Conservation (phyloP, 1,284 basidiomycete species). For the Mycena sp. region DNA sequence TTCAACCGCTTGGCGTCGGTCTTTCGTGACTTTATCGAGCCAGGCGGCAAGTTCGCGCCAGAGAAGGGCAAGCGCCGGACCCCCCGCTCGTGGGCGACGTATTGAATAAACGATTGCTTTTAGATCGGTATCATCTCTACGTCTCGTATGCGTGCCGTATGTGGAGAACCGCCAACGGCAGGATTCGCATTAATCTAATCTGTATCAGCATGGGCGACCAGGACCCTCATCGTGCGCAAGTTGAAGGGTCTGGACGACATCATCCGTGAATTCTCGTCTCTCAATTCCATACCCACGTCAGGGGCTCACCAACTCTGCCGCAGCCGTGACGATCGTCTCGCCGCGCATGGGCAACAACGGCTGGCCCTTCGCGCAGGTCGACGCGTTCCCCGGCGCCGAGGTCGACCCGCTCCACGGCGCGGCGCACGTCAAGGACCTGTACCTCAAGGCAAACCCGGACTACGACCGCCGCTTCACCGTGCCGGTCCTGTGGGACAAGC, state of each 20-base stretch:
- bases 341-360: constrained; percentile 86
- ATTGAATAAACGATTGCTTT: constrained; percentile 35
- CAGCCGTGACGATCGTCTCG: constrained; percentile 86
- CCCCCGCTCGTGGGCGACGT: background rate
- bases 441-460: constrained; percentile 78
- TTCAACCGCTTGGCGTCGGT: constrained; percentile 82
- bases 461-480: constrained; percentile 86
- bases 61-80: constrained; percentile 51
- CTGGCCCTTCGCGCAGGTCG: constrained; percentile 86
- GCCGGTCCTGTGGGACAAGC: constrained; percentile 96
- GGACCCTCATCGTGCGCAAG: constrained; percentile 88
- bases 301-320: background rate
- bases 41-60: constrained; percentile 80
- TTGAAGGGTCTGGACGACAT: constrained; percentile 92
- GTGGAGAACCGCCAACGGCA: constrained; percentile 38
- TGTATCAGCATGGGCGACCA: constrained; percentile 89
- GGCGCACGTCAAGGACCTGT: constrained; percentile 86
- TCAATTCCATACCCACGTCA: constrained; percentile 7
- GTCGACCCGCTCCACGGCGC: constrained; percentile 76
- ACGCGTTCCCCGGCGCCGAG: constrained; percentile 78
- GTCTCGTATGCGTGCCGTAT: constrained; percentile 84
- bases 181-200: constrained; percentile 7
- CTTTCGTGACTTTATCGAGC: constrained; percentile 81
- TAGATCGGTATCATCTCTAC: constrained; percentile 91
- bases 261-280: constrained; percentile 63